Evolutionary conservation across 2,329 filamentous ascomycete genomes (phyloP).

Genomic region (Alternaria ethzedia): DNA sequence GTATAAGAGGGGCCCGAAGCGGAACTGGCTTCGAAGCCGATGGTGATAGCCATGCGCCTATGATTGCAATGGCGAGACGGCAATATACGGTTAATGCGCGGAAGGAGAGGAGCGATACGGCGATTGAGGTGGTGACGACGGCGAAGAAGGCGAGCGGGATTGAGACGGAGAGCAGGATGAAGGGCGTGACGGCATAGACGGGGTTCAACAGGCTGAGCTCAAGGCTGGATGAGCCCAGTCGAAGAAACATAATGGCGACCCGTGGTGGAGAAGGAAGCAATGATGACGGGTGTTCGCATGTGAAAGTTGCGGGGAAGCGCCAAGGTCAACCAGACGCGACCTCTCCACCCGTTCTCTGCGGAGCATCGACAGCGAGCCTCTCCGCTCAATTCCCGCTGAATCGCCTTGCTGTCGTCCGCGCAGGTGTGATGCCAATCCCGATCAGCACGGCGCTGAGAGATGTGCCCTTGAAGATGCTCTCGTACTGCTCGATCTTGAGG

Average conservation of each 20-base stretch:
- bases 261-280: neutral
- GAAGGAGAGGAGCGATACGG: conserved; percentile 47
- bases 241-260: conserved; percentile 19
- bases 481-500: conserved; percentile 47
- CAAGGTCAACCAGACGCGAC: conserved; percentile 6
- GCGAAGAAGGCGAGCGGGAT: conserved; percentile 50
- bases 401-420: conserved; percentile 24
- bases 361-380: neutral
- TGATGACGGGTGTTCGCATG: conserved; percentile 17
- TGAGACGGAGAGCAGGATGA: conserved; percentile 47
- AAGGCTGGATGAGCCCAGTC: conserved; percentile 15
- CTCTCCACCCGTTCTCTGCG: neutral
- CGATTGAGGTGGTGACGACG: conserved; percentile 47
- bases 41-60: conserved; percentile 46
- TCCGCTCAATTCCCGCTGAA: conserved; percentile 15
- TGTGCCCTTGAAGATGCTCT: conserved; percentile 48
- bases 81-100: conserved; percentile 52
- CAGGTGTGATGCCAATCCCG: conserved; percentile 32
- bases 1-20: conserved; percentile 14
- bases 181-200: conserved; percentile 44
- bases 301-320: conserved; percentile 25
- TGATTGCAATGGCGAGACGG: conserved; percentile 50
- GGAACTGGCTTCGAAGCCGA: conserved; percentile 22
- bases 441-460: conserved; percentile 36
- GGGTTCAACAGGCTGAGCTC: conserved; percentile 35